A percentile compares a stretch with the other conserved stretches of the same genome.
Evolutionary conservation across 805 yeast genomes (phyloP).

Genomic region (Candida maesae): DNA sequence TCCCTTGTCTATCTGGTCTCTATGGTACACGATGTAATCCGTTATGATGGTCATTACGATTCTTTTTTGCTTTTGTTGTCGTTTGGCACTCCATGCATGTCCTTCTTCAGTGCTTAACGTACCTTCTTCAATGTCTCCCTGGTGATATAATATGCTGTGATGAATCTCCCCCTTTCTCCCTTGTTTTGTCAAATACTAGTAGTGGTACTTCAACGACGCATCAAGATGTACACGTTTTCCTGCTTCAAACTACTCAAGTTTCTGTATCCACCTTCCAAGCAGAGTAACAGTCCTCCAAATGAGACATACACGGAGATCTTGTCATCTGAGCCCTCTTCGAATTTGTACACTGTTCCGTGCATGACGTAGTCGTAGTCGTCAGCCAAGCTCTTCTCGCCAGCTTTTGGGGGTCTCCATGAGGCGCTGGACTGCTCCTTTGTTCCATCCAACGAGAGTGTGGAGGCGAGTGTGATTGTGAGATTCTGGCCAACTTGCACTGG

Average conservation of each 20-base stretch:
- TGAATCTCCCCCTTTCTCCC: background rate
- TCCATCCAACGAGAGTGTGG: conserved; percentile 57
- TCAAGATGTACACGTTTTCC: conserved; percentile 86
- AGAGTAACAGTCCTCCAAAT: conserved; percentile 90
- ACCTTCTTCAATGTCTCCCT: too few relatives aligned
- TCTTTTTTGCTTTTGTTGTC: background rate
- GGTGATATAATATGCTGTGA: too few relatives aligned
- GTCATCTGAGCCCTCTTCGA: conserved; percentile 75
- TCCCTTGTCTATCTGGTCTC: background rate
- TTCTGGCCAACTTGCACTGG: conserved; percentile 77
- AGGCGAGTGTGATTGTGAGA: conserved; percentile 81
- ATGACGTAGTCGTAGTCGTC: conserved; percentile 98
- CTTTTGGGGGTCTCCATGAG: conserved; percentile 59
- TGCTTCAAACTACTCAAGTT: conserved; percentile 85
- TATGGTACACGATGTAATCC: background rate
- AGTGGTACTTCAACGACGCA: conserved; percentile 47
- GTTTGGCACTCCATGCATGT: too few relatives aligned
- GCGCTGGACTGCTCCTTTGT: conserved; percentile 40
- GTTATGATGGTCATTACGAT: background rate
- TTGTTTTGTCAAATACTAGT: background rate
- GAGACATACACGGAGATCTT: conserved; percentile 82
- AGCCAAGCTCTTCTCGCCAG: conserved; percentile 81
- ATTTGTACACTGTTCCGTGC: conserved; percentile 97
- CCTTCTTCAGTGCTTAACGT: too few relatives aligned
- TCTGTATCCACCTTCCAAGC: conserved; percentile 93